These are phyloP conservation scores for Pittosporum tobira DNA, from an alignment of 129 eudicot genomes.

Conservation along the genomic window DNA sequence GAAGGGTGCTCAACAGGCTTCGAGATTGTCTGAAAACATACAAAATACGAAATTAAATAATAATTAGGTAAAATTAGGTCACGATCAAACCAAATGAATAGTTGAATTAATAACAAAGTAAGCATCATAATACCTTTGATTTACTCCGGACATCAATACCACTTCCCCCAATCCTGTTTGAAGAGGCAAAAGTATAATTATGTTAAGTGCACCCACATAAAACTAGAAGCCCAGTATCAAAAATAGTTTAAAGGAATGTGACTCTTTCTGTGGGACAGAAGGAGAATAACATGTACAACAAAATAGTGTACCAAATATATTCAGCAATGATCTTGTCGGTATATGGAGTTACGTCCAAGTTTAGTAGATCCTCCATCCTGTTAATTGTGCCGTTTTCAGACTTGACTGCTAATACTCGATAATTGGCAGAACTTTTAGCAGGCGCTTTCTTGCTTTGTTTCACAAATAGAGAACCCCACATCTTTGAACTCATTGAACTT, in stretches of 20 bases:
- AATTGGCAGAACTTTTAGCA: conserved; percentile 40
- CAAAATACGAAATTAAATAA: neutral
- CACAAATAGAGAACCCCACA: conserved; percentile 58
- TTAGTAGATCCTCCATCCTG: conserved; percentile 80
- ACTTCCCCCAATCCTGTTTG: conserved; percentile 90
- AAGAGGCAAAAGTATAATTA: conserved; percentile 9
- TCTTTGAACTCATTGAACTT: conserved; percentile 52
- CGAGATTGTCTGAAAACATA: conserved; percentile 52
- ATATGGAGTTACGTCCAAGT: conserved; percentile 75
- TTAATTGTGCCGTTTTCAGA: conserved; percentile 56
- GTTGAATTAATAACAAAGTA: neutral
- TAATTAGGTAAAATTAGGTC: neutral
- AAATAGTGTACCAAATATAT: conserved; percentile 75
- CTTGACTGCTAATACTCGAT: conserved; percentile 49
- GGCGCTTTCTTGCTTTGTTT: conserved; percentile 68
- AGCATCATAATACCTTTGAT: conserved; percentile 59
- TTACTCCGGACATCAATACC: conserved; percentile 92
- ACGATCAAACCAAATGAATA: neutral
- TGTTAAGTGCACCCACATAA: conserved; percentile 3
- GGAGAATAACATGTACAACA: no score
- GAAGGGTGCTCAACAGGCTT: conserved; percentile 90
- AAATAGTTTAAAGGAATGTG: no score
- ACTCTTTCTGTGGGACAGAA: no score
- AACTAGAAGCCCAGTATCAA: conserved; percentile 11
- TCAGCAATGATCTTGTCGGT: conserved; percentile 92